Conservation (phyloP, 2,329 filamentous ascomycete genomes). For the Nothophoma quercina region DNA sequence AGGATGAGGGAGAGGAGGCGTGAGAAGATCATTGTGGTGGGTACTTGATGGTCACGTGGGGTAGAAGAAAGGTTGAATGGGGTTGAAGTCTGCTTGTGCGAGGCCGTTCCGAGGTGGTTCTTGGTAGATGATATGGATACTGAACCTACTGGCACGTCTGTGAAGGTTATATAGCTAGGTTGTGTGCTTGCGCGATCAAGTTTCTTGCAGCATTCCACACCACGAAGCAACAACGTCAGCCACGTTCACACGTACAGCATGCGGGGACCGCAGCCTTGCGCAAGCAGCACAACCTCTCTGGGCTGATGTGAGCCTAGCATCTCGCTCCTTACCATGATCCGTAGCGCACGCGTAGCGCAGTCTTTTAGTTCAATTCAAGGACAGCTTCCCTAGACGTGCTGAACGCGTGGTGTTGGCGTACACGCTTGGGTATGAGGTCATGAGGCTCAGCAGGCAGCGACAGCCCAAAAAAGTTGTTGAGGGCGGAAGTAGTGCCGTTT, state of each 20-base stretch:
- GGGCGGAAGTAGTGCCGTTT: not conserved
- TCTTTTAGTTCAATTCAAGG: not conserved
- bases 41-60: not conserved
- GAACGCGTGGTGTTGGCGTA: slow-evolving; percentile 12
- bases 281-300: slow-evolving; percentile 1
- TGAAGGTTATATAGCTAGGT: slow-evolving; percentile 1
- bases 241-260: slow-evolving; percentile 9
- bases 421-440: slow-evolving; percentile 16
- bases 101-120: not conserved
- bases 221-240: slow-evolving; percentile 13
- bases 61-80: not conserved
- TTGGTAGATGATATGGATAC: too few relatives aligned
- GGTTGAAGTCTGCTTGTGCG: not conserved
- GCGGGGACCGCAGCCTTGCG: slow-evolving; percentile 3
- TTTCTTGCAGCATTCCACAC: not conserved
- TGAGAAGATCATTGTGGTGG: slow-evolving; percentile 42
- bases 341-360: not conserved
- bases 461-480: not conserved
- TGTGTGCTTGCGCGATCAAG: not conserved
- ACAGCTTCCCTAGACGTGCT: not conserved
- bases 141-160: not conserved
- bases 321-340: slow-evolving; percentile 3
- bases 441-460: slow-evolving; percentile 14
- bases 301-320: slow-evolving; percentile 12
- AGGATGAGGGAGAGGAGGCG: slow-evolving; percentile 65